phyloP scores from a whole-genome alignment of 2,329 filamentous ascomycete genomes.

The Talaromyces sp. region DNA sequence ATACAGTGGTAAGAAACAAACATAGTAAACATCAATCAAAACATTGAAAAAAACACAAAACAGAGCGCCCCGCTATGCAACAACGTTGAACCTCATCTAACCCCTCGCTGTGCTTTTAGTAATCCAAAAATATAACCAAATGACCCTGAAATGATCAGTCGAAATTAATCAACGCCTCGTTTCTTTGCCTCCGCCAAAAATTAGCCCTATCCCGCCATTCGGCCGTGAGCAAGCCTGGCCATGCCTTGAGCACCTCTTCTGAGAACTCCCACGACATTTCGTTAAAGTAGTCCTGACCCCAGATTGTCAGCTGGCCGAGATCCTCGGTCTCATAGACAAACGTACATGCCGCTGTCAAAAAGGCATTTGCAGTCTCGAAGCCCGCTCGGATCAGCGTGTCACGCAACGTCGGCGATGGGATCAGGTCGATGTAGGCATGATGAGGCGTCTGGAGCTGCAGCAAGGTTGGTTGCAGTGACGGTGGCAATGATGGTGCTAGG shows the following conservation, averaged over 20 bases:
- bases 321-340: conserved; percentile 31
- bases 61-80: not conserved
- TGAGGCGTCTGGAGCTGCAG: conserved; percentile 36
- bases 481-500: conserved; percentile 27
- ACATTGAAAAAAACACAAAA: not conserved
- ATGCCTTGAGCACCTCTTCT: conserved; percentile 32
- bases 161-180: conserved; percentile 20
- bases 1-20: not conserved
- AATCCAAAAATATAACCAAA: not conserved
- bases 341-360: conserved; percentile 33
- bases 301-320: conserved; percentile 36
- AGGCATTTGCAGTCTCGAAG: conserved; percentile 30
- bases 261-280: conserved; percentile 42
- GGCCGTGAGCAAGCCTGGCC: conserved; percentile 35
- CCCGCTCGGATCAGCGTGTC: conserved; percentile 32
- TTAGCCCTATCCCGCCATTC: conserved; percentile 37
- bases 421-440: conserved; percentile 39
- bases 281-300: conserved; percentile 39
- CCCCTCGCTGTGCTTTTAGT: not conserved
- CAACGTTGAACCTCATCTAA: not conserved
- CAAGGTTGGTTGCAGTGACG: conserved; percentile 31
- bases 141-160: not conserved
- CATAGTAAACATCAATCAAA: not conserved
- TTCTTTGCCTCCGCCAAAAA: conserved; percentile 37
- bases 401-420: conserved; percentile 36